Base-by-base conservation (phyloP, 371 early-diverging fungal genomes). In the Conidiobolus incongruus region DNA sequence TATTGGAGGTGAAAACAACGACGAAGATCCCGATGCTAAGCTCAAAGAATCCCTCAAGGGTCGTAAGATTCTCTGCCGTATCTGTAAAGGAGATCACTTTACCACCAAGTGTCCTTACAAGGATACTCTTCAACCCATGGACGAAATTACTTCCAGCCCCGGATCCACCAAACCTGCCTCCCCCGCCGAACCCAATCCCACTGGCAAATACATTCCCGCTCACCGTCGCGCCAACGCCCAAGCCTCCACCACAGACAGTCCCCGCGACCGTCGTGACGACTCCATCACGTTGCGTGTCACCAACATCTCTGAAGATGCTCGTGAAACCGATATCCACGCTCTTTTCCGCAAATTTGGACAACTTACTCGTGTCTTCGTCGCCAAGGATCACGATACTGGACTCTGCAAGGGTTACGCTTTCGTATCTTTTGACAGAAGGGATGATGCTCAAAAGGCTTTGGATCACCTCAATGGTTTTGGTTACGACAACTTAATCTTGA, bases 91-190 rank as follows among this genome's bases (percentile, higher is more conserved):
- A 47, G 86, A 82, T 47, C 96, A 95, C 68, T 91, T 79, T 62
- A 93, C 96, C 23, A 64, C 77, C 48, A 85, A 84, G 61, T 95
- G 96, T 72, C 96, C 96, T 40, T 92, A 85, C 78, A 95, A 93
- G 66, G 89, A 89, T 57, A 80, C 88, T 3, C 63, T 86, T 55
- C 71, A 69, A 44, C 80, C 81, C 10, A 51, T 75, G 48, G 68
- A 75, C 47, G 75, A 70, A 31, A 29, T 53, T 10, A 28, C 46
- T 7, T 22, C 11, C 20, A 40, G 13, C 29, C 15, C 40, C 22
- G 34, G 45, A 8, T 16, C 50, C 12, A 50, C 47, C 24, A 60
- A 56, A n/a, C 47, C 45, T 21, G 35, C 47, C 13, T 17, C 44
- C 31, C 32, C 47, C 12, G 37, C 53, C 28, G 47, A 35, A 16